Percentiles rank a stretch among this genome's conserved stretches.
Evolutionary conservation across 129 eudicot species (phyloP).

Genomic region (Lactuca saligna): DNA sequence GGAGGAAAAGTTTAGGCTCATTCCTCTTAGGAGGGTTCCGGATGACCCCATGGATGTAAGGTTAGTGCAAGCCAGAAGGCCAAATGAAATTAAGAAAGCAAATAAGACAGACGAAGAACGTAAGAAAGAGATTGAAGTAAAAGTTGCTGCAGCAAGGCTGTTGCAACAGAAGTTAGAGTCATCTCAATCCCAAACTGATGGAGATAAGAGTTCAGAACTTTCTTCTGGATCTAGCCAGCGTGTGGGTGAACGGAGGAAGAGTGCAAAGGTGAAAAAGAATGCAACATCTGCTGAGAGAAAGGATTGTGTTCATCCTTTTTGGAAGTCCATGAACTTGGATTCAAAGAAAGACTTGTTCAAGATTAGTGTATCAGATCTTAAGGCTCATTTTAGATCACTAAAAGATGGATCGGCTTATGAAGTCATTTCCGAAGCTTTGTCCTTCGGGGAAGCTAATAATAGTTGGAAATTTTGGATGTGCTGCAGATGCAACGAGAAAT

Average conservation of each 20-base stretch:
- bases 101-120: constrained; percentile 81
- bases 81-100: constrained; percentile 93
- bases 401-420: constrained; percentile 58
- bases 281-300: constrained; percentile 69
- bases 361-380: constrained; percentile 46
- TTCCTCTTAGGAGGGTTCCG: constrained; percentile 70
- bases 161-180: constrained; percentile 71
- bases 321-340: constrained; percentile 68
- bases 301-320: constrained; percentile 62
- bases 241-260: constrained; percentile 58
- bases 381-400: constrained; percentile 49
- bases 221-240: constrained; percentile 45
- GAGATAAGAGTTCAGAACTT: constrained; percentile 45
- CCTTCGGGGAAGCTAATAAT: constrained; percentile 51
- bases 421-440: constrained; percentile 68
- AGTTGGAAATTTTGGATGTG: constrained; percentile 86
- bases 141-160: constrained; percentile 89
- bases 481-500: constrained; percentile 76
- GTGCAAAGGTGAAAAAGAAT: constrained; percentile 51
- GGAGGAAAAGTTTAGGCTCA: constrained; percentile 75
- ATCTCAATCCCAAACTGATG: constrained; percentile 37
- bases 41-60: constrained; percentile 94
- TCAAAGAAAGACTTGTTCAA: constrained; percentile 62
- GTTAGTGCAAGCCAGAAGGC: constrained; percentile 60
- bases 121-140: constrained; percentile 86